These are phyloP conservation scores for Tuber indicum DNA, from an alignment of 495 filamentous ascomycete species.

Conservation along the genomic window DNA sequence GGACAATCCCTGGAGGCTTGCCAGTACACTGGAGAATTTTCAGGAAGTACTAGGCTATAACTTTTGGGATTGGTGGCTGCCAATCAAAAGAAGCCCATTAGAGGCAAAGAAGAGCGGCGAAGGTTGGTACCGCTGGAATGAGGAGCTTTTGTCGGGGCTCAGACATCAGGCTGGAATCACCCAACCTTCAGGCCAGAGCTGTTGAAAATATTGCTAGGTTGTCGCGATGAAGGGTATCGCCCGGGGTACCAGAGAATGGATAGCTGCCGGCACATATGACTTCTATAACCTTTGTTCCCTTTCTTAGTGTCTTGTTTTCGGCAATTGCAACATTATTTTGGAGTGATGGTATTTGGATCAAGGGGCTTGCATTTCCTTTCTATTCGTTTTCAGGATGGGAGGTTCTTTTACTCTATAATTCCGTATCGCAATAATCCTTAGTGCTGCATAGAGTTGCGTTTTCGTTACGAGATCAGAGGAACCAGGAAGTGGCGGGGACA, in stretches of 20 bases:
- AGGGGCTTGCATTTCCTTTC: background rate
- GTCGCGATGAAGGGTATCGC: background rate
- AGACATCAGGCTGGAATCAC: conserved; percentile 35
- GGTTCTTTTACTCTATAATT: background rate
- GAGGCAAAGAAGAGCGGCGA: conserved; percentile 50
- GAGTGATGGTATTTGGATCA: background rate
- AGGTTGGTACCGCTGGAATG: conserved; percentile 41
- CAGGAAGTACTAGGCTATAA: conserved; percentile 66
- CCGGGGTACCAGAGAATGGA: background rate
- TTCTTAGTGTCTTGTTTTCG: background rate
- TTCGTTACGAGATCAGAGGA: background rate
- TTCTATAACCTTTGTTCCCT: background rate
- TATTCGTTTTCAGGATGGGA: background rate
- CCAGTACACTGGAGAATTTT: conserved; percentile 57
- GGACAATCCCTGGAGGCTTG: conserved; percentile 74
- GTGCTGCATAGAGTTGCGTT: background rate
- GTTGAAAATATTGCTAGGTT: background rate
- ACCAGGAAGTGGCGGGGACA: background rate
- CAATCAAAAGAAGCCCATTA: conserved; percentile 54
- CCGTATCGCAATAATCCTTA: background rate
- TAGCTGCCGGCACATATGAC: background rate
- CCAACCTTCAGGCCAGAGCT: background rate
- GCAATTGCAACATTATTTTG: background rate
- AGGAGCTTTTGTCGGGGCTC: conserved; percentile 33
- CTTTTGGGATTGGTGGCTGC: conserved; percentile 67